phyloP scores from a whole-genome alignment of 2,329 filamentous ascomycete genomes.

The Penicillium sumatraense region DNA sequence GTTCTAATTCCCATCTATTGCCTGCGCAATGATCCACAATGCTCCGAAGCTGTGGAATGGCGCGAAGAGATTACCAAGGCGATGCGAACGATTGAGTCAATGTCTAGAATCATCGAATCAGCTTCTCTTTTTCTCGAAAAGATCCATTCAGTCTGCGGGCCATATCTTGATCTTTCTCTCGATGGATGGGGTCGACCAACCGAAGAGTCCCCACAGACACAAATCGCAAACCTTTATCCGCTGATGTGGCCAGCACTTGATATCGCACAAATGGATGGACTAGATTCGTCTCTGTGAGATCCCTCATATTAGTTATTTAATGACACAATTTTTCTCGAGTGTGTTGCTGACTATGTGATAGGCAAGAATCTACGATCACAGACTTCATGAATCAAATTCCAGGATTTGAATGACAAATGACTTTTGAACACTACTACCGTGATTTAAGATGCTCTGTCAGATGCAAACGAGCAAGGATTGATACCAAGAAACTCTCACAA shows the following conservation, averaged over 20 bases:
- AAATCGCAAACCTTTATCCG: conserved; percentile 27
- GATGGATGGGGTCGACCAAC: conserved; percentile 20
- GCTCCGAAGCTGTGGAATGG: conserved; percentile 15
- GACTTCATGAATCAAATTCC: conserved; percentile 24
- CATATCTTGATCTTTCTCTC: conserved; percentile 19
- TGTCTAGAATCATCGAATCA: conserved; percentile 22
- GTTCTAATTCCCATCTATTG: conserved; percentile 31
- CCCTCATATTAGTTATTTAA: too few relatives aligned
- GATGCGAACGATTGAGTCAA: conserved; percentile 25
- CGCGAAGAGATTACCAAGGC: conserved; percentile 22
- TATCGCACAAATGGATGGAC: conserved; percentile 16
- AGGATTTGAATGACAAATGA: background rate
- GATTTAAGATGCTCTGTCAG: too few relatives aligned
- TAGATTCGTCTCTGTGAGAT: conserved; percentile 20
- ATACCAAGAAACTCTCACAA: too few relatives aligned
- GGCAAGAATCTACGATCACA: conserved; percentile 20
- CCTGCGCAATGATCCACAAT: conserved; percentile 20
- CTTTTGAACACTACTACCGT: background rate
- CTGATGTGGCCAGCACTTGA: conserved; percentile 30
- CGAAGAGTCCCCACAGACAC: conserved; percentile 29
- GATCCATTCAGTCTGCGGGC: conserved; percentile 21
- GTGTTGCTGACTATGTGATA: too few relatives aligned
- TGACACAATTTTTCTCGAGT: background rate
- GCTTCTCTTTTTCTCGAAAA: conserved; percentile 21
- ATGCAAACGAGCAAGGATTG: too few relatives aligned